Evolutionary conservation across 495 filamentous ascomycete genomes (phyloP), one percentile per base, ranked within the genome.

Genomic region (Trichoderma parareesei): DNA sequence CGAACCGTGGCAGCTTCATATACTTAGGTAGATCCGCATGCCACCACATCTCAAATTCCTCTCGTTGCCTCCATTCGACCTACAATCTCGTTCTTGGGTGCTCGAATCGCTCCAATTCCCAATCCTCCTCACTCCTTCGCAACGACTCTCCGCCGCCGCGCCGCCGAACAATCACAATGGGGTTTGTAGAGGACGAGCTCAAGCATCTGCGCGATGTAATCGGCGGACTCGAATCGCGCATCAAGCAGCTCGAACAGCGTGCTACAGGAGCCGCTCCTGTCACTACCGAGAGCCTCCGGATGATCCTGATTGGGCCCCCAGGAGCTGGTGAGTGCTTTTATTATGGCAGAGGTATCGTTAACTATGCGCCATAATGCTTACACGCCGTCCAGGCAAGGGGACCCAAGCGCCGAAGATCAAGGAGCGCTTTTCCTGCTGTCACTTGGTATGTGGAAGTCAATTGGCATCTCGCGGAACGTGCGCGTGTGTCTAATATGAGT

Each of bases 401-500:
- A 99, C 94, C 60, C 94, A 99, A 75, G 95, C 95, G 38, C 94
- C 94, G 62, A 92, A 88, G 79, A 93, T 99, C 76, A 96, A 96
- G 82, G 94, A 98, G 69, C 95, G 90, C 82, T 99, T 89, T 83
- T 90, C 88, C 71, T 90, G 89, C 78, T 99, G 94, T 77, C 94
- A 99, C 80, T 82, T 99, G 80, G 93, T 97, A 85, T 77, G 88
- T 62, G 64, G 8, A 43, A 27, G n/a, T 16, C 33, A 33, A 57
- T 57, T 40, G 38, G 38, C 11, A 3, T 11, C 18, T 6, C 16
- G 10, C 35, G 38, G 5, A 61, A 42, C 3, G 35, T 6, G 18
- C 57, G 20, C 57, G 18, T 61, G 11, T 11, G 18, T 55, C 20
- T 61, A 20, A 61, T 37, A 41, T 18, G 2, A 43, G 3, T 7